Percentiles rank a stretch among this genome's conserved stretches.
Evolutionary conservation across 768 basidiomycete genomes (phyloP).

Genomic region (Coprinopsis cinerea): DNA sequence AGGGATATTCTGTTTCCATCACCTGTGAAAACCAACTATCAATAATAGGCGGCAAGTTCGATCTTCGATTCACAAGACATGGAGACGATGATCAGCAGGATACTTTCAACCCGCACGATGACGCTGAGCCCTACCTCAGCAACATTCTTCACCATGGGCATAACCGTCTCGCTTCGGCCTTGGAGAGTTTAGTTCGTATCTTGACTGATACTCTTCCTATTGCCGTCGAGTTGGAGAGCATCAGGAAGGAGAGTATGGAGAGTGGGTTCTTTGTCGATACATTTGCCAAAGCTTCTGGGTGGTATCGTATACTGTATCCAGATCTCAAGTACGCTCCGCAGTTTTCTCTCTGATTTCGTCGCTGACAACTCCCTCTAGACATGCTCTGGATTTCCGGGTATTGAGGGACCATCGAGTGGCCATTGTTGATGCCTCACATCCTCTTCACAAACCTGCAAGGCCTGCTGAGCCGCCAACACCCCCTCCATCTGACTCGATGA

Average conservation of each 20-base stretch:
- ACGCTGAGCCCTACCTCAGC: slow-evolving; percentile 71
- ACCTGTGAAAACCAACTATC: slow-evolving; percentile 74
- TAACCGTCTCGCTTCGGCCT: slow-evolving; percentile 56
- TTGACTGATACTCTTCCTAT: slow-evolving; percentile 77
- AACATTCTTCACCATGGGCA: slow-evolving; percentile 61
- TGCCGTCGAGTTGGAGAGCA: slow-evolving; percentile 61
- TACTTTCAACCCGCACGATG: slow-evolving; percentile 68
- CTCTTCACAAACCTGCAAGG: slow-evolving; percentile 35
- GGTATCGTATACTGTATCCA: slow-evolving; percentile 73
- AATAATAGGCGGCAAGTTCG: slow-evolving; percentile 62
- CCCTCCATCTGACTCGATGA: slow-evolving; percentile 1
- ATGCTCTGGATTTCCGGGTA: slow-evolving; percentile 77
- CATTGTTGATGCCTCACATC: slow-evolving; percentile 70
- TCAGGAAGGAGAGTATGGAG: slow-evolving; percentile 31
- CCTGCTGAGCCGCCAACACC: not conserved
- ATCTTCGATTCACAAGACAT: slow-evolving; percentile 63
- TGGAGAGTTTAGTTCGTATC: slow-evolving; percentile 61
- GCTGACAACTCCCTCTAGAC: slow-evolving; percentile 30
- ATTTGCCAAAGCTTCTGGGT: slow-evolving; percentile 76
- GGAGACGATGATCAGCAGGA: slow-evolving; percentile 20
- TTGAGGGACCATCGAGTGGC: slow-evolving; percentile 60
- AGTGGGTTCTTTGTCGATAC: slow-evolving; percentile 44
- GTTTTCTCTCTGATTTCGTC: slow-evolving; percentile 1
- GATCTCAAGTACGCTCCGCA: slow-evolving; percentile 47
- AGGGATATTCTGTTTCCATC: slow-evolving; percentile 77